These are phyloP conservation scores for Centella asiatica DNA, from an alignment of 129 eudicot genomes.

Conservation along the genomic window DNA sequence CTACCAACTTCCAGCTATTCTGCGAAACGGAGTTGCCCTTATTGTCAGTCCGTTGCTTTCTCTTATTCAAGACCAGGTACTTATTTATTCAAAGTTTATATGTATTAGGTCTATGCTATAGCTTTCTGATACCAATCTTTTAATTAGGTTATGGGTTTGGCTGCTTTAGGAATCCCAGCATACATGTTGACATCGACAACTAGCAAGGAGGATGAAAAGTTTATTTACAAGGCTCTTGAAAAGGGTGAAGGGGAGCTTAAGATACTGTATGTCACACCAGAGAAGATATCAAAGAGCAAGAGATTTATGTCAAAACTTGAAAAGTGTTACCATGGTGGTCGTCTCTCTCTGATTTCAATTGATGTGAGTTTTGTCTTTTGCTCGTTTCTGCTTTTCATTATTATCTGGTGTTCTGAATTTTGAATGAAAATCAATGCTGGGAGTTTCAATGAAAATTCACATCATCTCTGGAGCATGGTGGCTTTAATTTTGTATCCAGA, in stretches of 20 bases:
- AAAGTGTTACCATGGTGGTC: constrained; percentile 91
- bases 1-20: constrained; percentile 98
- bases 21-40: constrained; percentile 70
- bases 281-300: constrained; percentile 95
- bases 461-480: too few relatives aligned
- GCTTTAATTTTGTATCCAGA: too few relatives aligned
- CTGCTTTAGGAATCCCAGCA: constrained; percentile 93
- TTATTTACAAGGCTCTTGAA: constrained; percentile 84
- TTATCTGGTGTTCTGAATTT: background rate
- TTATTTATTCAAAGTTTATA: constrained; percentile 10
- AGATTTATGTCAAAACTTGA: constrained; percentile 97
- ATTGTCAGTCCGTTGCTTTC: constrained; percentile 97
- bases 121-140: constrained; percentile 10
- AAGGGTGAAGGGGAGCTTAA: constrained; percentile 91
- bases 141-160: constrained; percentile 94
- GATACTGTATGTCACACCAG: constrained; percentile 90
- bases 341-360: constrained; percentile 82
- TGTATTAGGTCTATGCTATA: background rate
- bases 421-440: background rate
- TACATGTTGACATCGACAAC: constrained; percentile 98
- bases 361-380: constrained; percentile 46
- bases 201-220: constrained; percentile 78
- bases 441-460: background rate
- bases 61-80: constrained; percentile 96
- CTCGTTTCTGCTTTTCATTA: background rate